A percentile compares a stretch with the other conserved stretches of the same genome.
Conservation (phyloP, 2,329 filamentous ascomycete genomes). For the Aspergillus terreus region DNA sequence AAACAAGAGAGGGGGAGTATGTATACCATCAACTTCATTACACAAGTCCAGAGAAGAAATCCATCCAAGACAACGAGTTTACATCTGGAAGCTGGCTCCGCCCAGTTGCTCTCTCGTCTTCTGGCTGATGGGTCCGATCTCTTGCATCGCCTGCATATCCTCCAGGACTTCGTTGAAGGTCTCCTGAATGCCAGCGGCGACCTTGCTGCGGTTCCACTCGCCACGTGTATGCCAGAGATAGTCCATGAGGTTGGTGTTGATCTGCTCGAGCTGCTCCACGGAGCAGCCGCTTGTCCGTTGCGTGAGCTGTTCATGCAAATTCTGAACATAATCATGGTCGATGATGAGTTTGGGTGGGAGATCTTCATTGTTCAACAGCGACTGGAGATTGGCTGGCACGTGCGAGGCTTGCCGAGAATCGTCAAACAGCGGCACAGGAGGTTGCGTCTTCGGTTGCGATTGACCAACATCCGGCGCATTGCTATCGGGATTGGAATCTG, state of each 20-base stretch:
- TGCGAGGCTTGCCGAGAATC: constrained; percentile 24
- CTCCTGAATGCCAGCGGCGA: constrained; percentile 59
- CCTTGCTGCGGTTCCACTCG: constrained; percentile 78
- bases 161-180: constrained; percentile 68
- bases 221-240: constrained; percentile 75
- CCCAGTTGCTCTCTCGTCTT: constrained; percentile 30
- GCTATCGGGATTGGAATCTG: constrained; percentile 28
- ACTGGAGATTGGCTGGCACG: constrained; percentile 26
- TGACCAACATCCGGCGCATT: constrained; percentile 33
- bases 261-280: constrained; percentile 92
- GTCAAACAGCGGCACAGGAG: constrained; percentile 40
- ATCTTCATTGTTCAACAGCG: constrained; percentile 32
- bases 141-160: constrained; percentile 56
- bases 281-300: constrained; percentile 70
- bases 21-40: not conserved
- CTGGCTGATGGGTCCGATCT: constrained; percentile 34
- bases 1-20: not conserved
- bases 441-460: constrained; percentile 35
- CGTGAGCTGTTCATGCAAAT: constrained; percentile 62
- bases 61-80: not conserved
- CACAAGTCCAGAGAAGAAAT: not conserved
- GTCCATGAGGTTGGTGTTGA: constrained; percentile 87
- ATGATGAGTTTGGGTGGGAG: constrained; percentile 31
- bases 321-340: constrained; percentile 50
- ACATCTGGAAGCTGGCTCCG: not conserved